Percentiles rank a stretch among this genome's conserved stretches.
phyloP scores from a whole-genome alignment of 2,329 filamentous ascomycete genomes.

The Botrytis fabae region DNA sequence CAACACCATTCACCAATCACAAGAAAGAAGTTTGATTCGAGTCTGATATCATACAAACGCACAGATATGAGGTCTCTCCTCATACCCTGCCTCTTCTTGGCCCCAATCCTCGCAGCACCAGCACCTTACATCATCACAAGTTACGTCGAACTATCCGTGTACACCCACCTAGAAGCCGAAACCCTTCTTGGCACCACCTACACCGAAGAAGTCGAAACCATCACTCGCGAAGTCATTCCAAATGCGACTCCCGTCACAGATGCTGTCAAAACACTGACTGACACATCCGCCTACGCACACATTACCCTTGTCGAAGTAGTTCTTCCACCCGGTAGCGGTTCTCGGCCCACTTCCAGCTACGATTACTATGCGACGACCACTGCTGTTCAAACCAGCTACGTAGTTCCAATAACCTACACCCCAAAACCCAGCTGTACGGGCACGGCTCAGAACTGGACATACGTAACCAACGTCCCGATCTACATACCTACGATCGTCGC shows the following conservation, averaged over 20 bases:
- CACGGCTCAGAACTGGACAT: not conserved
- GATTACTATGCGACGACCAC: not conserved
- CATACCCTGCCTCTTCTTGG: not conserved
- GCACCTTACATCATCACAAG: conserved; percentile 32
- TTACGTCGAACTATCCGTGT: conserved; percentile 30
- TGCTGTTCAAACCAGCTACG: not conserved
- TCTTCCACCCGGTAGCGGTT: not conserved
- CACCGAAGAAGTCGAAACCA: not conserved
- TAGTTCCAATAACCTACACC: not conserved
- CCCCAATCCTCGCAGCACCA: conserved; percentile 21
- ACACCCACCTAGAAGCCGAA: conserved; percentile 19
- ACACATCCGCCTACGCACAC: not conserved
- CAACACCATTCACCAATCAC: not conserved
- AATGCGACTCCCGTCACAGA: conserved; percentile 1
- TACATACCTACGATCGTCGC: not conserved
- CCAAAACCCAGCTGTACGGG: not conserved
- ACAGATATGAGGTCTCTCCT: conserved; percentile 10
- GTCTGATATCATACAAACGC: not conserved
- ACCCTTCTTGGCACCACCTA: not conserved
- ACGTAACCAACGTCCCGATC: conserved; percentile 1
- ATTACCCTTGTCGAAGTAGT: not conserved
- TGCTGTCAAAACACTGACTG: not conserved
- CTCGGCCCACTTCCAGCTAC: not conserved
- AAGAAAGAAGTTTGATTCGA: not conserved
- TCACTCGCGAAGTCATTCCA: not conserved